Evolutionary conservation across 305 asterid species (phyloP), one percentile per base, ranked within the genome.

Genomic region (Fraxinus baroniana): DNA sequence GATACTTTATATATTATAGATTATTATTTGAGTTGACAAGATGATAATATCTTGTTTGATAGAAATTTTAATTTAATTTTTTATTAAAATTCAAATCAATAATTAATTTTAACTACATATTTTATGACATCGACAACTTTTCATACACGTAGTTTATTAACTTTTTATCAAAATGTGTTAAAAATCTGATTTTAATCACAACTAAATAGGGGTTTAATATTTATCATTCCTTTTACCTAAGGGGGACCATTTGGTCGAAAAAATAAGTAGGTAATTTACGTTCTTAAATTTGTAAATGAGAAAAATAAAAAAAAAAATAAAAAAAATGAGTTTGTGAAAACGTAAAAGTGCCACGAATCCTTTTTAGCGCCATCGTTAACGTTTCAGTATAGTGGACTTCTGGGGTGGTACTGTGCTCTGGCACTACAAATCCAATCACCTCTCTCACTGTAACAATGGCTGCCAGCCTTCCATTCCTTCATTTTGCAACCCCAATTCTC

Each of bases 391-490:
- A 4, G 17, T 41, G 83, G 18, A 0, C 83, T 35, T 35, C n/a
- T 13, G 7, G 1, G 4, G 0, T 52, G 79, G 90, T 83, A 76
- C 85, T 5, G 5, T 46, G 3, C 76, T 9, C 18, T 72, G 80
- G 37, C n/a, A 5, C 46, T 70, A 68, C 62, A 36, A 9, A 49
- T 28, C 36, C 28, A n/a, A 77, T 77, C 80, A 24, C 49, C 87
- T 78, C 62, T 3, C 49, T 28, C 79, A 13, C 80, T 66, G 80
- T 57, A 46, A 71, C 76, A 81, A 94, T 94, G 98, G 93, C 97
- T 66, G 92, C 95, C 66, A 84, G 44, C 79, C 82, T 94, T 17
- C 90, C 92, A 4, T 86, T 88, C 66, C 86, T 84, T 79, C 97
- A 88, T 41, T 86, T 90, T 79, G 88, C 94, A 7, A 79, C 89